Base-by-base conservation (phyloP, 441 rosid genomes). In the Erysimum cheiri region DNA sequence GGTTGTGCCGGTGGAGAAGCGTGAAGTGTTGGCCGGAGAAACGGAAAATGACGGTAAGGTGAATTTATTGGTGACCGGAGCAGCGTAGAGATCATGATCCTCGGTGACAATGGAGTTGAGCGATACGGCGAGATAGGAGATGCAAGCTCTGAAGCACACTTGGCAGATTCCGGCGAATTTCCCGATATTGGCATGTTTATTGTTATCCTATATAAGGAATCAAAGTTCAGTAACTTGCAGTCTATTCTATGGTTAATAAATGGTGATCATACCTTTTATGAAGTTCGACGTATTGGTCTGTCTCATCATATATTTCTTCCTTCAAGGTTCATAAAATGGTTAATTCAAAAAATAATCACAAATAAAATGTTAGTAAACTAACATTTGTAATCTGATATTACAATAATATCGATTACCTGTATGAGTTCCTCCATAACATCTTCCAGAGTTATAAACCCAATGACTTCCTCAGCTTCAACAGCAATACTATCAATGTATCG, bases 371-470 rank as follows among this genome's bases (percentile, higher is more conserved):
- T 60, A 15, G n/a, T 17, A 36, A 48, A 4, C 32, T 12, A 55
- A 57, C 11, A 73, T 46, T 11, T 28, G 24, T 24, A 35, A 35
- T 13, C 7, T n/a, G 8, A 28, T 7, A 8, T 5, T 7, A 4
- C 7, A 43, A 41, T 41, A n/a, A 41, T 14, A n/a, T 41, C 1
- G 5, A 44, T 6, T 22, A 91, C 97, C 85, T 87, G 96, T 29
- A 93, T 80, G 8, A 90, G 87, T 81, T 91, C 97, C 74, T 93
- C 97, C 78, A 93, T 89, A 3, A 89, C 96, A 84, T 93, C 98
- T 81, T 93, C 97, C 36, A 91, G 61, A 10, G 98, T 91, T 64
- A 93, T 93, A 61, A 93, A 82, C 35, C 97, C 98, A 12, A 85
- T 22, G 31, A 85, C 84, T 73, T 87, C 89, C 52, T 84, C 93